These are phyloP conservation scores for Melaleuca quinquenervia DNA, from an alignment of 345 rosid genomes.

Conservation along the genomic window DNA sequence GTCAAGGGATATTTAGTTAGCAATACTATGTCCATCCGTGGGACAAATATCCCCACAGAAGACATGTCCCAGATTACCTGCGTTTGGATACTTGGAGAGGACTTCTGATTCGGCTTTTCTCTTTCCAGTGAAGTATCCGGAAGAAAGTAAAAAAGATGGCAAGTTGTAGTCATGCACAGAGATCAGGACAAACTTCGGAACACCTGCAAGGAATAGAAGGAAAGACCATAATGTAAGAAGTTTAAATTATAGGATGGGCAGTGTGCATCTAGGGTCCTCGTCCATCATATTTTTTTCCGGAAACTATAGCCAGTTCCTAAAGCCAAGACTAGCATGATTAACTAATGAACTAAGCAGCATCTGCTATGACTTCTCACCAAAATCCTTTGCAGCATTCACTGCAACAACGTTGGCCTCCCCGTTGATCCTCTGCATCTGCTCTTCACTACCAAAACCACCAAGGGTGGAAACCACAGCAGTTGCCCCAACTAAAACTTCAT, in stretches of 20 bases:
- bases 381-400: slow-evolving; percentile 77
- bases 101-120: slow-evolving; percentile 84
- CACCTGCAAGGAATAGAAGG: slow-evolving; percentile 29
- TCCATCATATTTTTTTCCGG: background rate
- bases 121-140: slow-evolving; percentile 84
- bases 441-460: slow-evolving; percentile 89
- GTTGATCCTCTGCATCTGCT: slow-evolving; percentile 82
- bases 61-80: slow-evolving; percentile 37
- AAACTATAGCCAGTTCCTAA: background rate
- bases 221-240: background rate
- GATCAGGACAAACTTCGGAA: slow-evolving; percentile 74
- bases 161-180: slow-evolving; percentile 89
- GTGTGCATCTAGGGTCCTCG: background rate
- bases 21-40: background rate
- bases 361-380: slow-evolving; percentile 27
- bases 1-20: background rate
- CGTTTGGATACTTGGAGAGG: slow-evolving; percentile 71
- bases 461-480: slow-evolving; percentile 85
- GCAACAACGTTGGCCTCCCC: slow-evolving; percentile 81
- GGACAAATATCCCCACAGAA: background rate
- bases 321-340: background rate
- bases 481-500: slow-evolving; percentile 87
- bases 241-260: background rate
- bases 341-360: background rate
- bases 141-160: slow-evolving; percentile 69